Evolutionary conservation across 2,329 filamentous ascomycete genomes (phyloP).

Genomic region (Cercospora nicotianae): DNA sequence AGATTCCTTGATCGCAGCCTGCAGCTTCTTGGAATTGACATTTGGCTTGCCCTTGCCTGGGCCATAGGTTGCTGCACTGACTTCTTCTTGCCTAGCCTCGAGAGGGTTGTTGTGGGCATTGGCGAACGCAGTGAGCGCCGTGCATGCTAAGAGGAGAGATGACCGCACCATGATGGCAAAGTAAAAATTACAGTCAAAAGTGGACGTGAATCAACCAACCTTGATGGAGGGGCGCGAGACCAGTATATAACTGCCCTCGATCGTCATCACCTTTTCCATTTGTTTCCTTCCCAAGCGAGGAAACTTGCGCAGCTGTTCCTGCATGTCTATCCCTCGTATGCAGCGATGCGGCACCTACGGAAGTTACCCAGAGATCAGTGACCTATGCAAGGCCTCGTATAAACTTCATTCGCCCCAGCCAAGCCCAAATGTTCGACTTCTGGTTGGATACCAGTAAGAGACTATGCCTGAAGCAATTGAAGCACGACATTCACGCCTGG

Average conservation of each 20-base stretch:
- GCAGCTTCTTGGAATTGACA: slow-evolving; percentile 24
- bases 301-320: slow-evolving; percentile 13
- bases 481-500: slow-evolving; percentile 3
- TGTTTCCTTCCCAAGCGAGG: background rate
- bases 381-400: background rate
- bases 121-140: slow-evolving; percentile 12
- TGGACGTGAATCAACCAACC: slow-evolving; percentile 9
- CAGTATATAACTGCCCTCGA: slow-evolving; percentile 8
- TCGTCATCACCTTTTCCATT: slow-evolving; percentile 1
- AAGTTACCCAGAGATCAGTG: background rate
- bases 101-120: slow-evolving; percentile 12
- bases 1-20: slow-evolving; percentile 23
- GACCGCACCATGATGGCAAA: slow-evolving; percentile 16
- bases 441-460: slow-evolving; percentile 7
- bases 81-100: slow-evolving; percentile 16
- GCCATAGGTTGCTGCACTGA: background rate
- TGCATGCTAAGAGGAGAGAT: slow-evolving; percentile 6
- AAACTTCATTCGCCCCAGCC: background rate
- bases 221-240: slow-evolving; percentile 14
- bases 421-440: background rate
- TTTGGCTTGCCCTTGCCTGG: slow-evolving; percentile 10
- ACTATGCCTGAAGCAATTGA: background rate
- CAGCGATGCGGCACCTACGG: slow-evolving; percentile 3
- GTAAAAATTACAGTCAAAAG: background rate
- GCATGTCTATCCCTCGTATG: slow-evolving; percentile 10